Evolutionary conservation across 1,139 yeast genomes (phyloP).

Genomic region (Protomyces inundatus): DNA sequence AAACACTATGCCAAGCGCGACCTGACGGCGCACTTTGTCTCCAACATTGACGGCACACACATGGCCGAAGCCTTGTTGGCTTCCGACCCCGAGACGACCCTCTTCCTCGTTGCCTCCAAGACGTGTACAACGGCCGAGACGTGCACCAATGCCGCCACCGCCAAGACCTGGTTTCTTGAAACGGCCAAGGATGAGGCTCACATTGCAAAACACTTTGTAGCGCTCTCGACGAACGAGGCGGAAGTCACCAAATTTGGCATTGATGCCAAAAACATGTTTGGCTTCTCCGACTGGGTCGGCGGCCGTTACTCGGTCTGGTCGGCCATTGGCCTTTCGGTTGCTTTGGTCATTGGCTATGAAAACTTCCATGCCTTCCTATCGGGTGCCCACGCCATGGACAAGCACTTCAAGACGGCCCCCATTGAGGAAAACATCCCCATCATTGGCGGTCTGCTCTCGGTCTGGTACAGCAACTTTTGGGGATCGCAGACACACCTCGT

Average conservation of each 20-base stretch:
- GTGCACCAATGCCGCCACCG: slow-evolving; percentile 88
- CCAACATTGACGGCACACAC: slow-evolving; percentile 98
- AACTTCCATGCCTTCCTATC: slow-evolving; percentile 84
- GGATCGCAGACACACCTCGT: slow-evolving; percentile 98
- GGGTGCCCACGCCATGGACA: slow-evolving; percentile 97
- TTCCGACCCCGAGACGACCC: slow-evolving; percentile 82
- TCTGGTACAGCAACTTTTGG: slow-evolving; percentile 97
- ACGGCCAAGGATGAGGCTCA: slow-evolving; percentile 61
- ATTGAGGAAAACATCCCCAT: slow-evolving; percentile 87
- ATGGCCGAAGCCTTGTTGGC: slow-evolving; percentile 80
- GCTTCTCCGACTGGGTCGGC: slow-evolving; percentile 97
- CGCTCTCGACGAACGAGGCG: slow-evolving; percentile 84
- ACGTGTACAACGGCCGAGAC: slow-evolving; percentile 99
- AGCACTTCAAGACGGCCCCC: slow-evolving; percentile 79
- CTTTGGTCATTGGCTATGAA: slow-evolving; percentile 89
- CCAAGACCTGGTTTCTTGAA: slow-evolving; percentile 86
- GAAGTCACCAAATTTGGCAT: slow-evolving; percentile 94
- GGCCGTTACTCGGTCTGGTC: slow-evolving; percentile 99
- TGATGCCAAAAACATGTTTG: slow-evolving; percentile 96
- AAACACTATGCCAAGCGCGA: slow-evolving; percentile 73
- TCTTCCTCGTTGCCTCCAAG: slow-evolving; percentile 86
- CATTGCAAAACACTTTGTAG: slow-evolving; percentile 96
- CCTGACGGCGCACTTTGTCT: slow-evolving; percentile 81
- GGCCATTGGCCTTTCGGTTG: slow-evolving; percentile 93
- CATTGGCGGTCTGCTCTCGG: slow-evolving; percentile 84